phyloP scores from a whole-genome alignment of 169 alveolate genomes.

The Cytauxzoon felis region DNA sequence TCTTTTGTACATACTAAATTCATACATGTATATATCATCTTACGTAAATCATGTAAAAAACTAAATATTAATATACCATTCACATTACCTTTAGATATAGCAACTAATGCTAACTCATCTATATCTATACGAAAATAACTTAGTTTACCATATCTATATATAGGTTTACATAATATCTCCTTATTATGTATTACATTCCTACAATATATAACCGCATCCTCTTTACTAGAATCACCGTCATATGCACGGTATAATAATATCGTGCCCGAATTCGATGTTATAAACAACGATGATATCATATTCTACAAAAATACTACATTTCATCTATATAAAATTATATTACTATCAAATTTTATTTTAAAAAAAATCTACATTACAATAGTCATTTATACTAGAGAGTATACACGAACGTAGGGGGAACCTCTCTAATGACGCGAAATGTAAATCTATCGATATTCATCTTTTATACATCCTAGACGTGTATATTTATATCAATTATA shows the following conservation, averaged over 20 bases:
- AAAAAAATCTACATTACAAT: too few relatives aligned
- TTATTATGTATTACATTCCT: neutral
- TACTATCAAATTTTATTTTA: too few relatives aligned
- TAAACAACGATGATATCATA: constrained; percentile 56
- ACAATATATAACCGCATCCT: constrained; percentile 46
- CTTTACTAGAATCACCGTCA: constrained; percentile 42
- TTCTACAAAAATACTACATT: too few relatives aligned
- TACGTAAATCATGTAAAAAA: constrained; percentile 17
- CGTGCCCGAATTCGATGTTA: constrained; percentile 17
- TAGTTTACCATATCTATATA: constrained; percentile 22
- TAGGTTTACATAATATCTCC: constrained; percentile 1
- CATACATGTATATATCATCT: constrained; percentile 6
- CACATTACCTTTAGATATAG: constrained; percentile 26
- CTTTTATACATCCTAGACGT: too few relatives aligned
- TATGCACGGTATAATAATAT: constrained; percentile 30
- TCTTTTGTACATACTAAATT: constrained; percentile 11
- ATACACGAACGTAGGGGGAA: too few relatives aligned
- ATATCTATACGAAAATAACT: constrained; percentile 16
- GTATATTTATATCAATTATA: too few relatives aligned
- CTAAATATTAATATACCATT: constrained; percentile 25
- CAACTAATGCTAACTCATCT: constrained; percentile 26
- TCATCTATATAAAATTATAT: too few relatives aligned
- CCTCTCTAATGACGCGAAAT: too few relatives aligned
- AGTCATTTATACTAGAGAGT: too few relatives aligned
- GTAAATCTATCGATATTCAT: too few relatives aligned